phyloP scores from a whole-genome alignment of 164 flowering plant genomes.

The Vitis riparia region DNA sequence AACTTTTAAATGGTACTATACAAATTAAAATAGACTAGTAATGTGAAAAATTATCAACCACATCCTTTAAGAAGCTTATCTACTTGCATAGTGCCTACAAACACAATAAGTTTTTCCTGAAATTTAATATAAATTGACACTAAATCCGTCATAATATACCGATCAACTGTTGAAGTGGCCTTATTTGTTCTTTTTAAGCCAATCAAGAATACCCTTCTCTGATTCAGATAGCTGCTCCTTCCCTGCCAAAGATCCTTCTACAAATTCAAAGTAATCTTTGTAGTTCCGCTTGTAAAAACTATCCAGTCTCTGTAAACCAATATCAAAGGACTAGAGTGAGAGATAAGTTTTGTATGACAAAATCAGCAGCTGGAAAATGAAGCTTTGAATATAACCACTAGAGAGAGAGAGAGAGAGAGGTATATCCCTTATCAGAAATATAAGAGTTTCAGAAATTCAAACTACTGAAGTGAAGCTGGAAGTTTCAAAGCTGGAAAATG shows the following conservation, averaged over 20 bases:
- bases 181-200: constrained; percentile 68
- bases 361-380: neutral
- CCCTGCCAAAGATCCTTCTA: constrained; percentile 62
- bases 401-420: too few species aligned
- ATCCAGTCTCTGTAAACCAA: constrained; percentile 60
- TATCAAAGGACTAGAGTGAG: neutral
- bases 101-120: too few species aligned
- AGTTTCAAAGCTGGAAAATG: too few species aligned
- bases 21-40: too few species aligned
- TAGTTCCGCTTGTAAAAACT: constrained; percentile 86
- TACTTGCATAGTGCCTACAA: too few species aligned
- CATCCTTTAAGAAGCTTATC: too few species aligned
- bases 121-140: too few species aligned
- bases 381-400: neutral
- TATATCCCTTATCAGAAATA: too few species aligned
- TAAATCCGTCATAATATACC: neutral
- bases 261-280: constrained; percentile 82
- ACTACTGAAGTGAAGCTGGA: neutral
- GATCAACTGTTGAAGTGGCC: neutral
- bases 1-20: too few species aligned
- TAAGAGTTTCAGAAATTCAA: too few species aligned
- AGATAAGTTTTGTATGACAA: too few species aligned
- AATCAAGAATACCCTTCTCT: constrained; percentile 82
- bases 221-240: constrained; percentile 64
- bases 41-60: too few species aligned